Percentiles rank a stretch among this genome's conserved stretches.
phyloP scores from a whole-genome alignment of 2,329 filamentous ascomycete genomes.

The Diplodia corticola region DNA sequence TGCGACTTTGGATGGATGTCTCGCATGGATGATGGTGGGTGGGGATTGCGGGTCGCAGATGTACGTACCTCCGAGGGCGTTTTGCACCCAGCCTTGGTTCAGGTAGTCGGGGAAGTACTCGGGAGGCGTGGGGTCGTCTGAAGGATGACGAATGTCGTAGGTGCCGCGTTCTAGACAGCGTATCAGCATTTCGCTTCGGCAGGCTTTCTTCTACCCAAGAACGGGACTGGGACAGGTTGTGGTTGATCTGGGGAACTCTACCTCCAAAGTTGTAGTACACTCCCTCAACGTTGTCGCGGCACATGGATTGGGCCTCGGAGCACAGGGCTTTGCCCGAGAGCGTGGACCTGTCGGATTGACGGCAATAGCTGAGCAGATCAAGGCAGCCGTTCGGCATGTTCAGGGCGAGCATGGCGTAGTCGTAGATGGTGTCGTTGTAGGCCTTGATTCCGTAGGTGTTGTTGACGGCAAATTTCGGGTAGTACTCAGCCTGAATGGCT shows the following conservation, averaged over 20 bases:
- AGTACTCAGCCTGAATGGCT: conserved; percentile 50
- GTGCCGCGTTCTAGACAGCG: conserved; percentile 38
- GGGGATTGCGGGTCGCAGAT: too few species aligned
- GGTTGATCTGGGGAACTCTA: conserved; percentile 34
- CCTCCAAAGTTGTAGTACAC: conserved; percentile 57
- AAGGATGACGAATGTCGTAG: conserved; percentile 62
- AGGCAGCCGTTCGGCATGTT: conserved; percentile 51
- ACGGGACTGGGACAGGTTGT: too few species aligned
- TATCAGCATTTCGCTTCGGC: conserved; percentile 29
- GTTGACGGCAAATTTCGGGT: conserved; percentile 55
- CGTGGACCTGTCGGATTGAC: conserved; percentile 43
- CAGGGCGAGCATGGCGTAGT: conserved; percentile 59
- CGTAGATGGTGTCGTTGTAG: conserved; percentile 60
- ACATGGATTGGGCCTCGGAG: conserved; percentile 56
- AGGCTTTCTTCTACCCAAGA: conserved; percentile 27
- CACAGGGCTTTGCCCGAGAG: conserved; percentile 49
- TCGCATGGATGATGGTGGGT: not conserved
- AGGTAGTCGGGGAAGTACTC: conserved; percentile 64
- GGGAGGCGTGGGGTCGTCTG: conserved; percentile 62
- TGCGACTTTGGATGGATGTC: too few species aligned
- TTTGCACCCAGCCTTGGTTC: conserved; percentile 58
- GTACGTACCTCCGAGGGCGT: conserved; percentile 57
- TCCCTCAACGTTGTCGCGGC: conserved; percentile 57
- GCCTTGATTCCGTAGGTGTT: conserved; percentile 58
- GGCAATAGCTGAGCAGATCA: conserved; percentile 45